A percentile compares a stretch with the other conserved stretches of the same genome.
These are phyloP conservation scores for Bacidia gigantensis DNA, from an alignment of 495 filamentous ascomycete genomes.

Conservation along the genomic window DNA sequence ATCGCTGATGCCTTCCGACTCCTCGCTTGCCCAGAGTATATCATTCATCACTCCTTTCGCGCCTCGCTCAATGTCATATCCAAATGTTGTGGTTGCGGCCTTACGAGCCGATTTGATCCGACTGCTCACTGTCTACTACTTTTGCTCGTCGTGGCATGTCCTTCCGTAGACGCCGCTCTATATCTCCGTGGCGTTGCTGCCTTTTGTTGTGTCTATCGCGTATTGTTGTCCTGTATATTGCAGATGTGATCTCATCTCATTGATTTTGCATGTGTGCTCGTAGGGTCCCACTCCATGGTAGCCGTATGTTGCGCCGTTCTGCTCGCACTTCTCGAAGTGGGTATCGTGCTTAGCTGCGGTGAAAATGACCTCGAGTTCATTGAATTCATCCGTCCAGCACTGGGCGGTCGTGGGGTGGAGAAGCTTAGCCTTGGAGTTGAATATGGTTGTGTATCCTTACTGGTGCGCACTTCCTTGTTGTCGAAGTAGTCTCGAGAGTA, in stretches of 20 bases:
- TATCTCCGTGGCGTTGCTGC: neutral
- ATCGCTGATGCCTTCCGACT: neutral
- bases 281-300: slow-evolving; percentile 26
- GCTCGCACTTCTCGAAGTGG: slow-evolving; percentile 3
- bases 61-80: neutral
- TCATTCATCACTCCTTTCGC: neutral
- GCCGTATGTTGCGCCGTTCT: slow-evolving; percentile 1
- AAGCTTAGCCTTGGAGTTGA: slow-evolving; percentile 45
- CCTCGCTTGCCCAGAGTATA: neutral
- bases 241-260: neutral
- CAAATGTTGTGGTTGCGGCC: neutral
- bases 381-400: slow-evolving; percentile 7
- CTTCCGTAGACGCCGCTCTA: neutral
- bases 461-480: slow-evolving; percentile 15
- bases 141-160: neutral
- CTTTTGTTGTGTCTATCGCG: neutral
- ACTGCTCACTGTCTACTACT: neutral
- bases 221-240: neutral
- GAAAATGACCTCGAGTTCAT: slow-evolving; percentile 5
- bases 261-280: slow-evolving; percentile 22
- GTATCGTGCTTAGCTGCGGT: slow-evolving; percentile 2
- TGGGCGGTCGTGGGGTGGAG: slow-evolving; percentile 41
- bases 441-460: slow-evolving; percentile 38
- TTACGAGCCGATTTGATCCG: neutral
- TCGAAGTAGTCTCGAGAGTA: slow-evolving; percentile 20